A percentile compares a stretch with the other conserved stretches of the same genome.
These are phyloP conservation scores for Colletotrichum abscissum DNA, from an alignment of 2,329 filamentous ascomycete genomes.

Conservation along the genomic window DNA sequence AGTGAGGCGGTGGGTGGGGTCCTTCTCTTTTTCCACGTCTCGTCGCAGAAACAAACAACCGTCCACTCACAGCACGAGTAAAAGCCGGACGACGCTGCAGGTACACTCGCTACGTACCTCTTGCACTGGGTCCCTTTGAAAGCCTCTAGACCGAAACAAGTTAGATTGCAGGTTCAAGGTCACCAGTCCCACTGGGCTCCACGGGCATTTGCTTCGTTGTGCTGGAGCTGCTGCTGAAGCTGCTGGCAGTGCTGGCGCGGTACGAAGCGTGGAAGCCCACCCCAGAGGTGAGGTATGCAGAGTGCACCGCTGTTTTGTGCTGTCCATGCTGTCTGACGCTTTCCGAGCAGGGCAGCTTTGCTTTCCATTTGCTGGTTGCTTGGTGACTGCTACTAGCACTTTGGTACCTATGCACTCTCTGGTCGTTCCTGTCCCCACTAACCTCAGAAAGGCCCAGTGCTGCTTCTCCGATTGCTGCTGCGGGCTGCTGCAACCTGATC, in stretches of 20 bases:
- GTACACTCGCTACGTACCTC: conserved; percentile 27
- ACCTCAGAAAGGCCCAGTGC: conserved; percentile 27
- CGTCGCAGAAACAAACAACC: neutral
- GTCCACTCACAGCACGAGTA: conserved; percentile 25
- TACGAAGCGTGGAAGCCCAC: too few relatives aligned
- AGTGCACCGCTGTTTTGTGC: neutral
- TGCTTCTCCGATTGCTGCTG: conserved; percentile 20
- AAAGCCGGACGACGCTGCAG: conserved; percentile 31
- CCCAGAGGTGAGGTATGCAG: too few relatives aligned
- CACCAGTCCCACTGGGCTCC: conserved; percentile 19
- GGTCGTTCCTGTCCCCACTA: conserved; percentile 2
- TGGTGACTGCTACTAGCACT: conserved; percentile 13
- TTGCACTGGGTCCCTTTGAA: neutral
- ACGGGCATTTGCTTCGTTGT: conserved; percentile 13
- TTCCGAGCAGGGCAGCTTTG: neutral
- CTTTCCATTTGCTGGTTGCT: conserved; percentile 29
- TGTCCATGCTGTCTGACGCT: conserved; percentile 10
- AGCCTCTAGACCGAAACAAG: conserved; percentile 13
- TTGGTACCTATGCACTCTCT: conserved; percentile 1
- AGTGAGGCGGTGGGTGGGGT: conserved; percentile 31
- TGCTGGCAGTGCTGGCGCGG: neutral
- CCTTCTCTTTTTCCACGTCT: conserved; percentile 13
- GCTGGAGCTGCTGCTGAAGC: neutral
- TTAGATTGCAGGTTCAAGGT: conserved; percentile 3
- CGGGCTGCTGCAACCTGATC: conserved; percentile 21